Percentiles rank a stretch among this genome's conserved stretches.
Evolutionary conservation across 2,329 filamentous ascomycete genomes (phyloP).

Genomic region (Endothia cerciana): DNA sequence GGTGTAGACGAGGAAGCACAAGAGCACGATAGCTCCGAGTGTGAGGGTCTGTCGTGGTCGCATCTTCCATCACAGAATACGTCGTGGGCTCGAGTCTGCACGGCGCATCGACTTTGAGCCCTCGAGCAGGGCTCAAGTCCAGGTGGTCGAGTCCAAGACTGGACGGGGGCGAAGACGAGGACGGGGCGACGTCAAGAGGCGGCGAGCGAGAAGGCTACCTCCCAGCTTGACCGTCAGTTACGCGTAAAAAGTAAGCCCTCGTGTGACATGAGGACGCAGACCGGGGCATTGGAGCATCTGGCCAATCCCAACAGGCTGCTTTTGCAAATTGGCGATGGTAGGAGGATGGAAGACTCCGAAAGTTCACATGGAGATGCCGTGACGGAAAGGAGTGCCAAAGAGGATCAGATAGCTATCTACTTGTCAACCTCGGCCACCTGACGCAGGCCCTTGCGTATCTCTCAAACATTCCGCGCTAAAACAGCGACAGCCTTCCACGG

Average conservation of each 20-base stretch:
- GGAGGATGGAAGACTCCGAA: background rate
- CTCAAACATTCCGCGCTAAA: background rate
- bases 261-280: conserved; percentile 15
- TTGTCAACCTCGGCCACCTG: background rate
- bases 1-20: conserved; percentile 37
- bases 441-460: conserved; percentile 3
- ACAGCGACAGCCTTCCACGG: background rate
- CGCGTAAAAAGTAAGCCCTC: conserved; percentile 19
- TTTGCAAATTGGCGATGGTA: background rate
- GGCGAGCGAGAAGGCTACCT: conserved; percentile 3
- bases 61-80: conserved; percentile 33
- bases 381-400: background rate
- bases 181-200: background rate
- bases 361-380: background rate
- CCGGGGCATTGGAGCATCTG: conserved; percentile 25
- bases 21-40: conserved; percentile 36
- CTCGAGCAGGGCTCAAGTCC: conserved; percentile 5
- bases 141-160: background rate
- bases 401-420: conserved; percentile 6
- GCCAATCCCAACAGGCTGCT: background rate
- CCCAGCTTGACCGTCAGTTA: conserved; percentile 18
- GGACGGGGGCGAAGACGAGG: background rate
- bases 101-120: conserved; percentile 10
- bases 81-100: conserved; percentile 18
- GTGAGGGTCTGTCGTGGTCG: conserved; percentile 38